Base-by-base conservation (phyloP, 176 grass and related monocot species). In the Melocanna baccifera region DNA sequence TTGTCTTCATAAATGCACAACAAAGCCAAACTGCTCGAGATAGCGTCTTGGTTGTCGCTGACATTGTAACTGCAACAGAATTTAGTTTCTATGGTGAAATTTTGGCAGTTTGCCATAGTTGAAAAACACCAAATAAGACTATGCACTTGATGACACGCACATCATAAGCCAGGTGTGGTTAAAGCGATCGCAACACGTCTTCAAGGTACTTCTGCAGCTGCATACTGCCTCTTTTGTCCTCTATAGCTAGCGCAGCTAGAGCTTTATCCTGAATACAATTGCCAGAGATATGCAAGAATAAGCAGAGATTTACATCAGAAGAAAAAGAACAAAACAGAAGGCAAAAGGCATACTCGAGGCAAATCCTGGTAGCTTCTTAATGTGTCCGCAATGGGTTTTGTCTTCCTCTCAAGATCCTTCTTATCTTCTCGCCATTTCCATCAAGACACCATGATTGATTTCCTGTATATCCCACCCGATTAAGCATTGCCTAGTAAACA, bases 401-500 rank as follows among this genome's bases (percentile, higher is more conserved):
- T 96, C 88, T 99, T 99, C 88, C 89, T 92, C 84, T 96, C 96
- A 6, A 93, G 83, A 32, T 99, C 96, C 77, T 96, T 94, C 73
- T 92, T 99, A 81, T 96, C 91, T 73, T 99, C 96, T 10, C n/a
- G 96, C 84, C 93, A 99, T 95, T 99, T 99, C 91, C 93, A 99
- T 99, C 85, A 99, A 78, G 39, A 99, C 96, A 64, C 93, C 93
- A 89, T 99, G 96, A 87, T 99, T 99, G 79, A 99, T 91, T 86
- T 99, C 96, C 12, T 14, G 93, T 99, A 84, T 99, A 99, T 65
- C 96, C 96, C 67, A 93, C 96, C 66, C 93, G 85, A 55, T 94
- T 99, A 71, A 99, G 86, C 69, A 99, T 89, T 67, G 93, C 93
- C 96, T 99, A 73, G 16, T 77, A 77, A 81, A 41, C 86, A 66